Percentiles rank a stretch among this genome's conserved stretches.
phyloP scores from a whole-genome alignment of 805 yeast genomes.

The Metschnikowia picachoensis region DNA sequence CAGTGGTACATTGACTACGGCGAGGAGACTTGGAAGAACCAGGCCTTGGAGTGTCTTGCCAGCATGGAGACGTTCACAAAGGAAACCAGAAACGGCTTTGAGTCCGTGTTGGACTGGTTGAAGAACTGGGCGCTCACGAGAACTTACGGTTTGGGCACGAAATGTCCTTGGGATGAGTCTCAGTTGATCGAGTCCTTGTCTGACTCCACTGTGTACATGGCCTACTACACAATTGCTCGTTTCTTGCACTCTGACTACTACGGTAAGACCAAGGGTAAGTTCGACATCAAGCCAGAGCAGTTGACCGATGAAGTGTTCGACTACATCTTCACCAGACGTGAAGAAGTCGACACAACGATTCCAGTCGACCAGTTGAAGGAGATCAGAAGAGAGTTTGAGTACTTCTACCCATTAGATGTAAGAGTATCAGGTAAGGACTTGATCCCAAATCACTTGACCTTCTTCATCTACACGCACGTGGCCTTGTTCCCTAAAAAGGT shows the following conservation, averaged over 20 bases:
- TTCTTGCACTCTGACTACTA: conserved; percentile 81
- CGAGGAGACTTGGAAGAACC: conserved; percentile 83
- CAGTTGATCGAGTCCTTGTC: conserved; percentile 92
- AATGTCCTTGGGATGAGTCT: conserved; percentile 93
- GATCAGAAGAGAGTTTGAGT: conserved; percentile 92
- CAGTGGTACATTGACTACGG: conserved; percentile 99
- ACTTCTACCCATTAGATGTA: conserved; percentile 91
- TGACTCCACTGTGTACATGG: conserved; percentile 94
- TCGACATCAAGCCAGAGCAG: conserved; percentile 72
- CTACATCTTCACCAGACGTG: conserved; percentile 75
- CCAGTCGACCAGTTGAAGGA: conserved; percentile 62
- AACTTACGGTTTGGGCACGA: conserved; percentile 93
- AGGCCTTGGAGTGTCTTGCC: conserved; percentile 74
- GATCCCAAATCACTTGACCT: conserved; percentile 95
- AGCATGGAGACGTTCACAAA: conserved; percentile 73
- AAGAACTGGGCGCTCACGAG: conserved; percentile 98
- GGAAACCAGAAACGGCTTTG: conserved; percentile 88
- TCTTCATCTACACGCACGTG: conserved; percentile 88
- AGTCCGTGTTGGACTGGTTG: conserved; percentile 92
- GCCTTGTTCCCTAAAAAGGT: conserved; percentile 85
- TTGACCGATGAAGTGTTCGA: conserved; percentile 94
- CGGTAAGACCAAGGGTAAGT: conserved; percentile 71
- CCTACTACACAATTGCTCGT: conserved; percentile 88
- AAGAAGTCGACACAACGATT: conserved; percentile 53
- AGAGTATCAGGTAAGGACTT: conserved; percentile 95